Percentiles rank a stretch among this genome's conserved stretches.
These are phyloP conservation scores for Trichoderma pleuroti DNA, from an alignment of 2,329 filamentous ascomycete species.

Conservation along the genomic window DNA sequence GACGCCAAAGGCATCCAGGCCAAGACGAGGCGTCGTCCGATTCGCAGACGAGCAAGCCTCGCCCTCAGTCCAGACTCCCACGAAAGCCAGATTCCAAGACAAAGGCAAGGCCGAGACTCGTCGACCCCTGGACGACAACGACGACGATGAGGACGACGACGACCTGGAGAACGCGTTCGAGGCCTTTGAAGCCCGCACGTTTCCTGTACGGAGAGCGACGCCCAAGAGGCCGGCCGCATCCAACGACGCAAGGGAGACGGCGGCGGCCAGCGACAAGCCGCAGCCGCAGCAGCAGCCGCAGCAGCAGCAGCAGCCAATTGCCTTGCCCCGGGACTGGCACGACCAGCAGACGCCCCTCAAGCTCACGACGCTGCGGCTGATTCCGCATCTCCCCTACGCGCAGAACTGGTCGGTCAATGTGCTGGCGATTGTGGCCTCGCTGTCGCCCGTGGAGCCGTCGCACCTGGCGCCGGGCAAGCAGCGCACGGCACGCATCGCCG, in stretches of 20 bases:
- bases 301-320: constrained; percentile 28
- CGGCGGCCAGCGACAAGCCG: background rate
- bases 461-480: constrained; percentile 49
- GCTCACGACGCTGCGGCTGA: constrained; percentile 47
- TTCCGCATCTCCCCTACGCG: constrained; percentile 52
- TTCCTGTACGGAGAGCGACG: constrained; percentile 24
- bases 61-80: background rate
- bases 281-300: constrained; percentile 19
- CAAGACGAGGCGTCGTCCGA: background rate
- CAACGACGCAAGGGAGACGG: background rate
- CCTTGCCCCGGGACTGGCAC: constrained; percentile 41
- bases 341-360: constrained; percentile 45
- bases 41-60: background rate
- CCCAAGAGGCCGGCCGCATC: constrained; percentile 1
- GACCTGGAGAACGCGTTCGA: constrained; percentile 37
- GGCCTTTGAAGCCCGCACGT: constrained; percentile 36
- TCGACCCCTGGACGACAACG: background rate
- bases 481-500: constrained; percentile 48
- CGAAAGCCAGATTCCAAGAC: background rate
- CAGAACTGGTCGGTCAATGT: constrained; percentile 58
- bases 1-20: background rate
- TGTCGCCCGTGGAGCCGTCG: constrained; percentile 48
- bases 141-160: background rate
- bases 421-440: constrained; percentile 46
- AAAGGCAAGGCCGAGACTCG: background rate